These are phyloP conservation scores for Clarireedia monteithiana DNA, from an alignment of 2,329 filamentous ascomycete species.

Conservation along the genomic window DNA sequence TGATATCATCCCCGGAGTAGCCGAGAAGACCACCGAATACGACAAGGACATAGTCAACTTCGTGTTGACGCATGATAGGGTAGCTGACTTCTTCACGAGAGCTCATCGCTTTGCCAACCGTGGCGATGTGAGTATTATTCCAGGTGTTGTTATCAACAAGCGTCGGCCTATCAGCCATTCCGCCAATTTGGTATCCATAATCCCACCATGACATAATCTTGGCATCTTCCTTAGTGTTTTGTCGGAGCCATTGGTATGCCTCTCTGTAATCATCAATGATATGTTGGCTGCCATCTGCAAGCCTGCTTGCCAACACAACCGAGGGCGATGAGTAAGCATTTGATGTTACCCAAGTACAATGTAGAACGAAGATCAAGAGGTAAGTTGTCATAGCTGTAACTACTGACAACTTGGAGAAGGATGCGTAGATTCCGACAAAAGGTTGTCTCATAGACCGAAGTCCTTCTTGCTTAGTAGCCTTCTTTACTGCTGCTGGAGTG, in stretches of 20 bases:
- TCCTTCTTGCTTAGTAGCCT: conserved; percentile 42
- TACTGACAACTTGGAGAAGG: conserved; percentile 71
- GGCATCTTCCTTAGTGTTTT: conserved; percentile 89
- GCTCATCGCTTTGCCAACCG: conserved; percentile 98
- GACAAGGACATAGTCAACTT: conserved; percentile 97
- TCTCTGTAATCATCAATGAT: conserved; percentile 99
- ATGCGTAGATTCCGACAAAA: conserved; percentile 74
- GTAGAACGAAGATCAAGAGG: conserved; percentile 85
- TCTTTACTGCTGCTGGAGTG: conserved; percentile 35
- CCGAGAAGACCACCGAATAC: conserved; percentile 94
- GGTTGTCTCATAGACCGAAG: conserved; percentile 67
- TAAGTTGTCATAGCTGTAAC: conserved; percentile 68
- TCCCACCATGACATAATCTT: conserved; percentile 99
- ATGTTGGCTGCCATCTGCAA: conserved; percentile 92
- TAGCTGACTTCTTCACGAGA: conserved; percentile 97
- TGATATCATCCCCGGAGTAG: conserved; percentile 98
- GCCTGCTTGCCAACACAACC: conserved; percentile 83
- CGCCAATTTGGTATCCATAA: conserved; percentile 98
- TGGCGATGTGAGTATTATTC: conserved; percentile 99
- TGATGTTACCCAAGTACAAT: conserved; percentile 99
- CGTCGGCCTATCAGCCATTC: conserved; percentile 96
- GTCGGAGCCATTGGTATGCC: conserved; percentile 98
- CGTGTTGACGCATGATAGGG: conserved; percentile 95
- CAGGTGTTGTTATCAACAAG: conserved; percentile 99
- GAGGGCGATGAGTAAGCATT: conserved; percentile 98